phyloP scores from a whole-genome alignment of 495 filamentous ascomycete species.

The Hypoxylon trugodes region DNA sequence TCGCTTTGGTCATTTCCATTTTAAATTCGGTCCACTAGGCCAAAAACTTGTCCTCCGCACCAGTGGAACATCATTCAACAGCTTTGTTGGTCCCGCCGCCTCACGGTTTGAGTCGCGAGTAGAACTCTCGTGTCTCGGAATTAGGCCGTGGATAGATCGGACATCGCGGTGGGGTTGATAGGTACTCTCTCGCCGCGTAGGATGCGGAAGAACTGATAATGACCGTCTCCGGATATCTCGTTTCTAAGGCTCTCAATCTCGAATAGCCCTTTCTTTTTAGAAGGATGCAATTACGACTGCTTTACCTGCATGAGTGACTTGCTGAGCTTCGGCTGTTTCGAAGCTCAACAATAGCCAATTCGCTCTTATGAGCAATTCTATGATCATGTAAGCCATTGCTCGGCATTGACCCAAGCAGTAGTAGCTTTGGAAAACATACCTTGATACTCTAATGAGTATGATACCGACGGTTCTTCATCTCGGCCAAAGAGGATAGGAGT shows the following conservation, averaged over 20 bases:
- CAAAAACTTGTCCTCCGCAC: constrained; percentile 12
- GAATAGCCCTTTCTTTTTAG: constrained; percentile 38
- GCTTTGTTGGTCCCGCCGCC: constrained; percentile 35
- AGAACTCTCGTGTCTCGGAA: constrained; percentile 18
- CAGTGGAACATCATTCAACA: constrained; percentile 34
- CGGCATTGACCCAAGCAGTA: background rate
- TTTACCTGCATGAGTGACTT: constrained; percentile 59
- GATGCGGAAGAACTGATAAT: constrained; percentile 20
- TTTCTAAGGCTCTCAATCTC: constrained; percentile 3
- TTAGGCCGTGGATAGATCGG: constrained; percentile 4
- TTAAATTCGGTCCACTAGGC: constrained; percentile 32
- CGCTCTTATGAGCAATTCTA: constrained; percentile 69
- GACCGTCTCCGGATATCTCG: constrained; percentile 8
- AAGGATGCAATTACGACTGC: constrained; percentile 65
- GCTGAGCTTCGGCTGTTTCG: constrained; percentile 64
- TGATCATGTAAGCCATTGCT: constrained; percentile 11
- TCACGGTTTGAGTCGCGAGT: constrained; percentile 17
- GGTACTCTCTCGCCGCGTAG: constrained; percentile 9
- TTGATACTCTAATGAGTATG: constrained; percentile 67
- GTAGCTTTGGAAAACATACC: constrained; percentile 50
- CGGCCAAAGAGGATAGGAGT: constrained; percentile 55
- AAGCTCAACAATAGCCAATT: constrained; percentile 64
- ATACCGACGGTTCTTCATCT: constrained; percentile 66
- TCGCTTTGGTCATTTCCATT: constrained; percentile 28
- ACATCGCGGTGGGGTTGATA: constrained; percentile 11